phyloP scores from a whole-genome alignment of 73 alveolate genomes.

The Paramecium octaurelia region DNA sequence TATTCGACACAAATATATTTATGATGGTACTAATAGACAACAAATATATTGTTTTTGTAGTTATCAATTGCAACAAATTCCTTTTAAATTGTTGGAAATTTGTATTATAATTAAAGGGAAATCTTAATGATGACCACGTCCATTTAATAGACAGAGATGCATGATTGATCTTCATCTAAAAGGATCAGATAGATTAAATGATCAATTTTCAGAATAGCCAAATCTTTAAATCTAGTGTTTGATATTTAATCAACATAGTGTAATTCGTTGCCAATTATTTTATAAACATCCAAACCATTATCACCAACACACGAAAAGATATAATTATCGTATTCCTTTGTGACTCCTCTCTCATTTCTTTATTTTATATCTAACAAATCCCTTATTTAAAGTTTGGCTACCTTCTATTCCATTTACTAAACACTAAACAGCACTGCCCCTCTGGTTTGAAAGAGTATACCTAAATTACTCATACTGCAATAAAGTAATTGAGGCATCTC shows the following conservation, averaged over 20 bases:
- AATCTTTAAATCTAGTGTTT: neutral
- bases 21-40: neutral
- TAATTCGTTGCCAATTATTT: neutral
- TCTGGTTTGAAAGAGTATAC: neutral
- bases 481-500: constrained; percentile 1
- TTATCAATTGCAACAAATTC: neutral
- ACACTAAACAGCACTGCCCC: neutral
- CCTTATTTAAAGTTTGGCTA: neutral
- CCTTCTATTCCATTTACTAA: neutral
- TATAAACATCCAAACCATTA: constrained; percentile 18
- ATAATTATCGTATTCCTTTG: neutral
- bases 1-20: neutral
- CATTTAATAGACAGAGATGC: neutral
- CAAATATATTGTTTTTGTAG: neutral
- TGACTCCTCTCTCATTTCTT: constrained; percentile 32
- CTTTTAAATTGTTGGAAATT: neutral
- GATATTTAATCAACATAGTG: neutral
- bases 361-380: neutral
- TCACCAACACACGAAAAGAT: constrained; percentile 8
- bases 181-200: neutral
- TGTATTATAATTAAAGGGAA: neutral
- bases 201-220: neutral
- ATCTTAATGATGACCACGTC: neutral
- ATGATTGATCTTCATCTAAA: neutral
- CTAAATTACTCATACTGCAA: neutral